A percentile compares a stretch with the other conserved stretches of the same genome.
Conservation (phyloP, 75 land plant genomes). For the Cupressus sempervirens region DNA sequence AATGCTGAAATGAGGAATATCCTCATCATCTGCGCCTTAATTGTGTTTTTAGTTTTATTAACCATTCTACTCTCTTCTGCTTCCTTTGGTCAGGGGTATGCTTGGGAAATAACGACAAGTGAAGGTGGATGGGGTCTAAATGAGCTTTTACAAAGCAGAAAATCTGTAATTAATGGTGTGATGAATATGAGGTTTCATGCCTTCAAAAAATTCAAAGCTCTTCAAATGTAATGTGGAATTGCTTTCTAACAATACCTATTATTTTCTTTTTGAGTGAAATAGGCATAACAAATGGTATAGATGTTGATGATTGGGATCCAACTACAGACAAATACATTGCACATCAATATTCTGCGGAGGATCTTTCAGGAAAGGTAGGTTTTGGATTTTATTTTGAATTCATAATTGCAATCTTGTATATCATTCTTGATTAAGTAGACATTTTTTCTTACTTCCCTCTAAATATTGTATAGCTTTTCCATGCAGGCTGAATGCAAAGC, state of each 20-base stretch:
- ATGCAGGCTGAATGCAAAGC: constrained; percentile 73
- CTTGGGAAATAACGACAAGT: constrained; percentile 90
- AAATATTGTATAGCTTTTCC: neutral
- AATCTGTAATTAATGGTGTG: constrained; percentile 67
- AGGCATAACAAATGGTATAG: constrained; percentile 93
- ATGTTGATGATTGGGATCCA: constrained; percentile 84
- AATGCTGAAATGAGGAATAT: neutral
- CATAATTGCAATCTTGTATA: neutral
- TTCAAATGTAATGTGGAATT: neutral
- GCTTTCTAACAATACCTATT: neutral
- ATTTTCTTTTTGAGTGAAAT: neutral
- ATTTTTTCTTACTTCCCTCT: neutral
- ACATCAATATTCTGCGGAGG: constrained; percentile 46
- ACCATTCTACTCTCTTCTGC: neutral
- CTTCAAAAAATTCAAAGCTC: neutral
- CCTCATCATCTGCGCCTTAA: neutral
- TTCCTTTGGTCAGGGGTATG: constrained; percentile 57
- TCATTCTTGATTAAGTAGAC: neutral
- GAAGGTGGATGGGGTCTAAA: constrained; percentile 93
- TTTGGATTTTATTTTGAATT: neutral
- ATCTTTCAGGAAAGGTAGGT: constrained; percentile 80
- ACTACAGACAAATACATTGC: constrained; percentile 57
- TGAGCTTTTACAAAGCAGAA: constrained; percentile 63
- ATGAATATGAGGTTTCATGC: neutral
- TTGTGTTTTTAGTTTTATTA: neutral